Evolutionary conservation across 441 rosid species (phyloP), one percentile per base, ranked within the genome.

Genomic region (Euphorbia celastroides): DNA sequence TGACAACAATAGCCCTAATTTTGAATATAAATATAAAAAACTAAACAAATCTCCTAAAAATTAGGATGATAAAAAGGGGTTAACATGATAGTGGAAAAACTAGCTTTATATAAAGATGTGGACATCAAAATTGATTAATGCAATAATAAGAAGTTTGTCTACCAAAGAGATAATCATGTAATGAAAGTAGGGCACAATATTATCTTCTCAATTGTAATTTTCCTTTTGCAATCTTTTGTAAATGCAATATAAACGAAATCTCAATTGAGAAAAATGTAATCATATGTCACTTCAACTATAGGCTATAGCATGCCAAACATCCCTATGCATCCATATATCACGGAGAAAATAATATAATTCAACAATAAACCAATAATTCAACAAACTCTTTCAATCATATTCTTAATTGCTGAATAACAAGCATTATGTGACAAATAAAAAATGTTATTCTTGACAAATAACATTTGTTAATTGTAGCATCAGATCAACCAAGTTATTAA

Each of bases 151-250:
- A 81, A 78, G 82, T 73, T 80, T 77, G 79, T 67, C 60, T 57
- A 42, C 64, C 71, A 38, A 68, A 74, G 74, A 78, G 75, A 75
- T 70, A 65, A 72, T 69, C 82, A 68, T 74, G 80, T 76, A 83
- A 83, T 70, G 75, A 79, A 72, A 81, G 83, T 73, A 77, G 81
- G 85, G 82, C 75, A 83, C 84, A 78, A 60, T 70, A 77, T 74
- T 67, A 81, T 79, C 82, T 77, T 70, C 79, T 66, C 65, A 77
- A 67, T 57, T 64, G 34, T 68, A 72, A 66, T 68, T 78, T 80
- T 69, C 73, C 75, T 77, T 79, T 77, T 76, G 57, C 36, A 61
- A 74, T 79, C 80, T 77, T 79, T 68, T 72, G 56, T 68, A 81
- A 79, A 78, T 34, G 38, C 38, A 34, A 34, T 34, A 34, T 34